phyloP scores from a whole-genome alignment of 176 grass and related monocot species.

The Miscanthus lutarioriparius region DNA sequence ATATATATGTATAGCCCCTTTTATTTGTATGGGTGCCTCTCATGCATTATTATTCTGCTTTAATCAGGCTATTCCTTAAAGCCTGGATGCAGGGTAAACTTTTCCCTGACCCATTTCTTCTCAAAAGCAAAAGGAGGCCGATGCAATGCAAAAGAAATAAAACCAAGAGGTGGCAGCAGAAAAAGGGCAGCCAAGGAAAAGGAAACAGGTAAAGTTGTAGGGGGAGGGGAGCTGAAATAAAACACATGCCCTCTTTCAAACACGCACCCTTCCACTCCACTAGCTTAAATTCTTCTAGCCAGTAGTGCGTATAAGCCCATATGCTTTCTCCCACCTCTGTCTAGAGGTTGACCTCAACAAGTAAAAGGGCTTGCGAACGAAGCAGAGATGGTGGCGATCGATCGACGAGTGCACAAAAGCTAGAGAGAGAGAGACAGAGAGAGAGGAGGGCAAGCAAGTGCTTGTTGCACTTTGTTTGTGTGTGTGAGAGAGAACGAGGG shows the following conservation, averaged over 20 bases:
- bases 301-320: not conserved
- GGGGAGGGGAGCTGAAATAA: conserved; percentile 42
- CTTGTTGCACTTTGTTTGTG: conserved; percentile 26
- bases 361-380: conserved; percentile 7
- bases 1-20: not conserved
- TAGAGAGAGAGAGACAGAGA: conserved; percentile 8
- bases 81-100: conserved; percentile 43
- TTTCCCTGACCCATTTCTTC: conserved; percentile 57
- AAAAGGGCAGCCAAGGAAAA: conserved; percentile 34
- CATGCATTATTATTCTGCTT: conserved; percentile 12
- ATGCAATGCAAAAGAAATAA: conserved; percentile 5
- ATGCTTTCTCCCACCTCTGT: conserved; percentile 40
- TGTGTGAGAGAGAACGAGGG: conserved; percentile 9
- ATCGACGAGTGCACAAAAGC: conserved; percentile 28
- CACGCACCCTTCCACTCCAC: conserved; percentile 31
- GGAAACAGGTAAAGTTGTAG: conserved; percentile 40
- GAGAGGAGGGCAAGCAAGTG: not conserved
- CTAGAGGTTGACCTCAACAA: conserved; percentile 51
- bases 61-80: conserved; percentile 47
- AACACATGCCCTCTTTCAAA: conserved; percentile 57
- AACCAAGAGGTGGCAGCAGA: not conserved
- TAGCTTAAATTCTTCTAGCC: conserved; percentile 23
- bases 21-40: not conserved
- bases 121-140: conserved; percentile 51
- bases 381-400: conserved; percentile 21